Percentiles rank a stretch among this genome's conserved stretches.
Evolutionary conservation across 2,329 filamentous ascomycete genomes (phyloP).

Genomic region (Parafenestella ontariensis): DNA sequence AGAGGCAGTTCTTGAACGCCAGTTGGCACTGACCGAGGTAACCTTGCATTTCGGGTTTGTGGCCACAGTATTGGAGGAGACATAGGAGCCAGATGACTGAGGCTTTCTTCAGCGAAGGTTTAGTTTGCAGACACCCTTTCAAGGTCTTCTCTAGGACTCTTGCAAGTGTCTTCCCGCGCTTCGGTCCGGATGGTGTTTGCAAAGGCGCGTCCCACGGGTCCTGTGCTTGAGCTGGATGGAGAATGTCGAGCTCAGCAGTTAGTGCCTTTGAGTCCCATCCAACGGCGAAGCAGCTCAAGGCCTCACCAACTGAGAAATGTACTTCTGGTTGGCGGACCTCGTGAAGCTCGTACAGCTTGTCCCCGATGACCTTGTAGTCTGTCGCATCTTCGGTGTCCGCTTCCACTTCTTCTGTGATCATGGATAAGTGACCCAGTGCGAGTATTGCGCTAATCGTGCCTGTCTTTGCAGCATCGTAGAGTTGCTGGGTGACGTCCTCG

Average conservation of each 20-base stretch:
- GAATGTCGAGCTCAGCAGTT: constrained; percentile 76
- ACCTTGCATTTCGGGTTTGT: constrained; percentile 74
- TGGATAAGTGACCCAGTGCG: constrained; percentile 78
- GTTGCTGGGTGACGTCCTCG: constrained; percentile 64
- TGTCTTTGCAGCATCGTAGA: constrained; percentile 75
- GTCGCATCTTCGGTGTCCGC: constrained; percentile 40
- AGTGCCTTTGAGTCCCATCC: constrained; percentile 87
- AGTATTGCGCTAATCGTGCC: constrained; percentile 82
- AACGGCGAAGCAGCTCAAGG: constrained; percentile 76
- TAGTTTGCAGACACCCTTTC: constrained; percentile 78
- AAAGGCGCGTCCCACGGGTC: constrained; percentile 40
- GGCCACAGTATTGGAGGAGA: constrained; percentile 87
- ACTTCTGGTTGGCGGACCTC: constrained; percentile 86
- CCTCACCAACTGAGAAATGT: constrained; percentile 90
- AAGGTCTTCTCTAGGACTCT: constrained; percentile 75
- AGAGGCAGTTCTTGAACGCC: constrained; percentile 86
- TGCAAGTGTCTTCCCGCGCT: constrained; percentile 53
- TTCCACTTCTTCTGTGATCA: constrained; percentile 60
- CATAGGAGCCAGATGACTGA: constrained; percentile 96
- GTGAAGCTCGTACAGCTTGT: constrained; percentile 76
- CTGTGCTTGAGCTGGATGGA: constrained; percentile 55
- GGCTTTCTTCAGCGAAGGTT: constrained; percentile 88
- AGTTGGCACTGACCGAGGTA: constrained; percentile 80
- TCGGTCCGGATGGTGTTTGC: constrained; percentile 40
- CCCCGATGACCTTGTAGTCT: constrained; percentile 64